Base-by-base conservation (phyloP, 2,329 filamentous ascomycete species). In the Diaporthe humulicola region DNA sequence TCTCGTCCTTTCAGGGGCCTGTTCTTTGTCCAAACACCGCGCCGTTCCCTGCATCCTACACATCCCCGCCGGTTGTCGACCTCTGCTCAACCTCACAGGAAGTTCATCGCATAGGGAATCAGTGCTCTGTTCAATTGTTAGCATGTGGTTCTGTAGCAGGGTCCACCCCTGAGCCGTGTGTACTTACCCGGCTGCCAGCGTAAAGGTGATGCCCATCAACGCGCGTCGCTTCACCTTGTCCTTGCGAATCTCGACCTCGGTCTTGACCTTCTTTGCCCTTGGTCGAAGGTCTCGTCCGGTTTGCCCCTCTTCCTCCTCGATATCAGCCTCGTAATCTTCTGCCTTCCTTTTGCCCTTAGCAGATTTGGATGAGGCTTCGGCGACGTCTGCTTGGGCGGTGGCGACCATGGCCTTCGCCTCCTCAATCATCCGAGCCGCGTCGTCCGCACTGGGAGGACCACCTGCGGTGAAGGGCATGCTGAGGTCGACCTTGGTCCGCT, bases 181-280 rank as follows among this genome's bases (percentile, higher is more conserved):
- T 40, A 93, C 95, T 87, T 90, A 98, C 97, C 96, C 96, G 83
- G 98, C 90, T 74, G 94, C 95, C 82, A 98, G 89, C 61, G 95
- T 97, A 74, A 95, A 95, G 77, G 93, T 94, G 71, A 98, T 90
- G 74, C 97, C 96, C 77, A 98, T 89, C 76, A 98, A 87, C 61
- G 97, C 95, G 81, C 95, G 91, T 84, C 93, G 95, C 85, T 95
- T 93, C 78, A 98, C 95, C 81, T 92, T 94, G 85, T 97, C 93
- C 86, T 95, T 96, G 84, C 93, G 93, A 78, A 97, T 83, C 84
- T 97, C 93, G 58, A 94, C 90, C 82, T 97, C 94, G 1, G 95
- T 93, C 88, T 93, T 95, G 54, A 90, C 91, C 81, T 93, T 95
- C 90, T 98, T 98, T 83, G 92, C 83, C 64, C 85, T 85, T 5